Evolutionary conservation across 2,329 filamentous ascomycete species (phyloP).

Genomic region (Dryadomyces quercivorus): DNA sequence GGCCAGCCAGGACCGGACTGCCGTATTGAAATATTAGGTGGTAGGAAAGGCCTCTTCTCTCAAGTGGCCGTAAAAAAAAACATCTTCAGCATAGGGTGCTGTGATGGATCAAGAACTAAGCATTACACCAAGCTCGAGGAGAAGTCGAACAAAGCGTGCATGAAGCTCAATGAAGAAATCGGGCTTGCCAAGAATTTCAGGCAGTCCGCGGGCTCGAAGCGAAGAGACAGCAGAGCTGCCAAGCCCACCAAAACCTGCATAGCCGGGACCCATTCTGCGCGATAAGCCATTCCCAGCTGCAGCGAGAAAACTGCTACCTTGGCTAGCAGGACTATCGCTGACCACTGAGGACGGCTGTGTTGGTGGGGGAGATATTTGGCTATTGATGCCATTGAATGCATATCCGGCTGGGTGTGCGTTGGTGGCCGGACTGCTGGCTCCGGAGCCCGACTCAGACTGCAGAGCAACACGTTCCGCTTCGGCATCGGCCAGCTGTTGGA

Average conservation of each 20-base stretch:
- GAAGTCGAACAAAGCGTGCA: constrained; percentile 47
- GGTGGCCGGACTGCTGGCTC: constrained; percentile 15
- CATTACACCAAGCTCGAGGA: constrained; percentile 45
- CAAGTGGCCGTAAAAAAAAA: too few relatives aligned
- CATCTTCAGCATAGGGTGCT: background rate
- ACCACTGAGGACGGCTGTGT: constrained; percentile 16
- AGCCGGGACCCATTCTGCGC: constrained; percentile 42
- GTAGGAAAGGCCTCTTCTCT: too few relatives aligned
- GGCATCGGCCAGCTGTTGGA: constrained; percentile 50
- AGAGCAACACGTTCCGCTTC: constrained; percentile 41
- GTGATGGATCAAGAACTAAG: constrained; percentile 28
- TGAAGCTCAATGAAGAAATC: constrained; percentile 60
- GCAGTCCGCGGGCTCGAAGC: constrained; percentile 46
- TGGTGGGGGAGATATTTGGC: constrained; percentile 11
- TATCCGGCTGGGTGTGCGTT: constrained; percentile 21
- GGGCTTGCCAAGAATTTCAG: constrained; percentile 53
- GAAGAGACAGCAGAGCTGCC: constrained; percentile 40
- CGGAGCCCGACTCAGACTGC: constrained; percentile 25
- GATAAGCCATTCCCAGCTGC: constrained; percentile 41
- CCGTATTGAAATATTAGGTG: background rate
- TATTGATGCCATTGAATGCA: constrained; percentile 16
- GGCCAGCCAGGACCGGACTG: background rate
- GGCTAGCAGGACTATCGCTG: constrained; percentile 21
- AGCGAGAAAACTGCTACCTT: constrained; percentile 42
- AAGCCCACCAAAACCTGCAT: constrained; percentile 39